A percentile compares a stretch with the other conserved stretches of the same genome.
Evolutionary conservation across 441 rosid genomes (phyloP).

Genomic region (Kokia cookei): DNA sequence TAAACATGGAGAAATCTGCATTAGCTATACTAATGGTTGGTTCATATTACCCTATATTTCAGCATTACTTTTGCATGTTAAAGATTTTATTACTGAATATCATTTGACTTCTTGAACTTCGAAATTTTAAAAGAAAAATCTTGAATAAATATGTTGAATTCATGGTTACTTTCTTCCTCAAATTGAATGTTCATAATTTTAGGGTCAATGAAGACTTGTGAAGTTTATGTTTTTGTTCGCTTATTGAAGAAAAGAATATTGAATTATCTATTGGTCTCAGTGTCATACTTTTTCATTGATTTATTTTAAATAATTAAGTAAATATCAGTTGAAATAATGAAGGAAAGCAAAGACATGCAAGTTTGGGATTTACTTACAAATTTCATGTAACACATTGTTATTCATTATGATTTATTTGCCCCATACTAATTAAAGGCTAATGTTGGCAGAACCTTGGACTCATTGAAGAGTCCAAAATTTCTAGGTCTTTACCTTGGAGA

Average conservation of each 20-base stretch:
- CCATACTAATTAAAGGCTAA: conserved; percentile 15
- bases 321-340: not conserved
- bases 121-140: not conserved
- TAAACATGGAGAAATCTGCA: conserved; percentile 96
- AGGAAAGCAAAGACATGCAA: not conserved
- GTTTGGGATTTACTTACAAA: not conserved
- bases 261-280: not conserved
- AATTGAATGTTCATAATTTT: not conserved
- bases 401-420: not conserved
- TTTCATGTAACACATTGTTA: not conserved
- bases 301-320: not conserved
- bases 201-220: not conserved
- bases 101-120: not conserved
- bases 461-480: conserved; percentile 82
- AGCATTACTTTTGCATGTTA: not conserved
- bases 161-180: not conserved
- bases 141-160: not conserved
- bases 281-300: not conserved
- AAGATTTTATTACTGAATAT: not conserved
- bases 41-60: conserved; percentile 7
- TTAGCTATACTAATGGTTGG: conserved; percentile 73
- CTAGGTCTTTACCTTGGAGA: conserved; percentile 87
- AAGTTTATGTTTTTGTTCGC: not conserved
- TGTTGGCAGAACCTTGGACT: conserved; percentile 77
- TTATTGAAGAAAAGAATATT: not conserved